These are phyloP conservation scores for Marasmius fiardii DNA, from an alignment of 1,284 basidiomycete genomes.

Conservation along the genomic window DNA sequence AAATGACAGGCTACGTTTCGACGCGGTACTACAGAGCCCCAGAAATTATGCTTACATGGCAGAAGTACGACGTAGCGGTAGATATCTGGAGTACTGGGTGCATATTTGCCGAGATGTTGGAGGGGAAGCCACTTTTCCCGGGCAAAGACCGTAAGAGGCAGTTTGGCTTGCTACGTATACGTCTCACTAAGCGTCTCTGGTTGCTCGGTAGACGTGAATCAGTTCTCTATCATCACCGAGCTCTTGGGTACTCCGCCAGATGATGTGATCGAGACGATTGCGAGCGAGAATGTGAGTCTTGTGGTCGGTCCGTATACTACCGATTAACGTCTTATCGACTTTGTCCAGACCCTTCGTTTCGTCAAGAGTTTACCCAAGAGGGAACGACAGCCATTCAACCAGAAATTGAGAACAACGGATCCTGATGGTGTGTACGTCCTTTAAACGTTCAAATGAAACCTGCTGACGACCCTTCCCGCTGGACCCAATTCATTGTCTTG, in stretches of 20 bases:
- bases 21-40: conserved; percentile 99
- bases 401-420: conserved; percentile 91
- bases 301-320: background rate
- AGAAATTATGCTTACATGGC: conserved; percentile 99
- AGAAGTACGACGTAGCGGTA: conserved; percentile 99
- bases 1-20: conserved; percentile 99
- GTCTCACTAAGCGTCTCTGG: background rate
- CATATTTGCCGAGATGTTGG: conserved; percentile 99
- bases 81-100: conserved; percentile 99
- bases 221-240: conserved; percentile 99
- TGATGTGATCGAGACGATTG: conserved; percentile 99
- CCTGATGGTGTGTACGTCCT: conserved; percentile 60
- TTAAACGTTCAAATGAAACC: background rate
- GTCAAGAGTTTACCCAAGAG: conserved; percentile 97
- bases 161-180: conserved; percentile 8
- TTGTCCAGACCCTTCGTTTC: conserved; percentile 88
- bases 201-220: conserved; percentile 83
- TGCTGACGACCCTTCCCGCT: background rate
- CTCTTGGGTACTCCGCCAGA: conserved; percentile 96
- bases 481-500: too few relatives aligned
- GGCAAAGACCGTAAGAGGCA: conserved; percentile 87
- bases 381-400: conserved; percentile 91
- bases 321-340: background rate
- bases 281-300: conserved; percentile 91
- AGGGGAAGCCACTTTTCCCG: conserved; percentile 98